phyloP scores from a whole-genome alignment of 305 asterid species.

The Solanum hybrid region DNA sequence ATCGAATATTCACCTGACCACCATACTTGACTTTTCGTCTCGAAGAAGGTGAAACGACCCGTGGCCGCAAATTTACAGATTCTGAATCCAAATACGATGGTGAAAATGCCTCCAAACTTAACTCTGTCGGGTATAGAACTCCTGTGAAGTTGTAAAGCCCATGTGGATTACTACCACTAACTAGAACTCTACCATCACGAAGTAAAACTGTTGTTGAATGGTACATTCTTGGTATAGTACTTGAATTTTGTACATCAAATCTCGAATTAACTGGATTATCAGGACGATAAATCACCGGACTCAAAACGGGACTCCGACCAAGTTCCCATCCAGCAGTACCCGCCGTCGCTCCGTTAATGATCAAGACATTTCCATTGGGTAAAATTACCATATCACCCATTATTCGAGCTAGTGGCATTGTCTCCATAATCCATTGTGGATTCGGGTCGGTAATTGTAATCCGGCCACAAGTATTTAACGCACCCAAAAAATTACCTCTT shows the following conservation, averaged over 20 bases:
- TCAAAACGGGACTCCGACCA: conserved; percentile 9
- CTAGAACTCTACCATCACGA: conserved; percentile 5
- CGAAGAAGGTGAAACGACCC: not conserved
- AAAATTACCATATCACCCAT: conserved; percentile 18
- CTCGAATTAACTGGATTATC: not conserved
- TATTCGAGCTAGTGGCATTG: not conserved
- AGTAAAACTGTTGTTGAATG: conserved; percentile 5
- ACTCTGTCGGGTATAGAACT: conserved; percentile 3
- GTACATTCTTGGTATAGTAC: conserved; percentile 3
- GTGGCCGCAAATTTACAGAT: not conserved
- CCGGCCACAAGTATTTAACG: conserved; percentile 54
- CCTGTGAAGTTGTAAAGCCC: not conserved
- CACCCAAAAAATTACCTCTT: conserved; percentile 19
- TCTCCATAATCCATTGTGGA: conserved; percentile 40
- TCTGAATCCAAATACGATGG: conserved; percentile 8
- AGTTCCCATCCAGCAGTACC: conserved; percentile 20
- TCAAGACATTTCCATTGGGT: conserved; percentile 13
- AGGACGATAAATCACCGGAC: conserved; percentile 9
- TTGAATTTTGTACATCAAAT: not conserved
- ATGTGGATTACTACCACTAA: conserved; percentile 8
- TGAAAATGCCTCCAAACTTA: conserved; percentile 6
- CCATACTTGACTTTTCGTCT: not conserved
- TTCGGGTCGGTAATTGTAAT: conserved; percentile 36
- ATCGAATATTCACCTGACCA: not conserved
- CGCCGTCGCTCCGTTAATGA: conserved; percentile 2